Conservation (phyloP, 208 protist genomes). For the Tritrichomonas foetus region DNA sequence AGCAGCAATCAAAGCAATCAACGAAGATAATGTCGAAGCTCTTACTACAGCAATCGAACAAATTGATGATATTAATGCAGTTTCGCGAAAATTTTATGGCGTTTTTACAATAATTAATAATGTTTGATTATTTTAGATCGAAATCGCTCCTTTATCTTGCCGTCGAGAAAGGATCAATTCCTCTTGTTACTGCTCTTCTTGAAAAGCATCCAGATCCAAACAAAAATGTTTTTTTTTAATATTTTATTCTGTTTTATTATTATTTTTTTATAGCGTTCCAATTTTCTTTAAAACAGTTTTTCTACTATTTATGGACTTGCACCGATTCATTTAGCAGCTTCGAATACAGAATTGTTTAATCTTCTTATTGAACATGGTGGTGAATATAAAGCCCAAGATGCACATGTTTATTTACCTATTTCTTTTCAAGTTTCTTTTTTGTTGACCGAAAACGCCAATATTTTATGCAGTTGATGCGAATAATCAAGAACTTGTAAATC, state of each 20-base stretch:
- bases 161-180: not conserved
- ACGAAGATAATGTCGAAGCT: not conserved
- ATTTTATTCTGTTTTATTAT: not conserved
- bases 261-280: no score
- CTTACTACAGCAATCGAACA: not conserved
- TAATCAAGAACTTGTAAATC: not conserved
- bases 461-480: conserved; percentile 33
- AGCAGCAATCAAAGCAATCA: not conserved
- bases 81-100: not conserved
- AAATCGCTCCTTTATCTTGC: conserved; percentile 30
- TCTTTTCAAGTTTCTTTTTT: not conserved
- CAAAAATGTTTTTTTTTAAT: not conserved
- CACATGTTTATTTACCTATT: not conserved
- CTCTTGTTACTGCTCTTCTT: not conserved
- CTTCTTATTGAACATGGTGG: not conserved
- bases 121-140: not conserved
- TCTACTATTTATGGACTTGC: not conserved
- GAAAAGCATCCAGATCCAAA: conserved; percentile 18
- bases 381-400: not conserved
- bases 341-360: conserved; percentile 15
- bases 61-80: not conserved
- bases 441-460: not conserved
- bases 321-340: not conserved
- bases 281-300: not conserved
- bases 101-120: not conserved